These are phyloP conservation scores for Naganishia kalamii DNA, from an alignment of 768 basidiomycete genomes.

Conservation along the genomic window DNA sequence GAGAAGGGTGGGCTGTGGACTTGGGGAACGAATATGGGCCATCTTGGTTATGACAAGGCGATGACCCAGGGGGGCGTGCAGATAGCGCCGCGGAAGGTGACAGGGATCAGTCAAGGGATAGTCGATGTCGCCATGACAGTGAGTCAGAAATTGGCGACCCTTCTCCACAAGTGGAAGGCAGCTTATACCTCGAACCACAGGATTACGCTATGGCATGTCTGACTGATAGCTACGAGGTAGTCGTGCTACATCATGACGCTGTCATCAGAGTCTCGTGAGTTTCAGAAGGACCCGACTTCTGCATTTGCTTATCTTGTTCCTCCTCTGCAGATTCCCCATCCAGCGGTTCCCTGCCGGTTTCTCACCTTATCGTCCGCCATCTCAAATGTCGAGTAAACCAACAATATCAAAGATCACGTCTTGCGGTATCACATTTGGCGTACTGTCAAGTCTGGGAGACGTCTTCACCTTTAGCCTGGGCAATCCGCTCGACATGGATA, in stretches of 20 bases:
- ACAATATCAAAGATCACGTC: slow-evolving; percentile 71
- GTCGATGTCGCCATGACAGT: slow-evolving; percentile 63
- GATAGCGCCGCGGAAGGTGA: slow-evolving; percentile 69
- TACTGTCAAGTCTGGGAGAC: slow-evolving; percentile 79
- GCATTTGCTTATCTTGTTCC: neutral
- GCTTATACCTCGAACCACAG: neutral
- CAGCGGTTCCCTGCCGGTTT: slow-evolving; percentile 71
- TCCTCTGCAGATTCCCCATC: slow-evolving; percentile 61
- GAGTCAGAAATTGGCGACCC: neutral
- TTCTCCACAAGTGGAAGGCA: neutral
- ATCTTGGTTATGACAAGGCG: slow-evolving; percentile 79
- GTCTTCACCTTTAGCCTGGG: slow-evolving; percentile 69
- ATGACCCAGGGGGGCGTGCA: slow-evolving; percentile 61
- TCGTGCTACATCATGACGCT: slow-evolving; percentile 72
- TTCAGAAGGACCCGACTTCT: neutral
- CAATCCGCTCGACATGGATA: slow-evolving; percentile 43
- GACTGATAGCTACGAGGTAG: slow-evolving; percentile 67
- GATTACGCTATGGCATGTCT: slow-evolving; percentile 79
- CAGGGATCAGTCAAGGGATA: slow-evolving; percentile 66
- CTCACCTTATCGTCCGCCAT: slow-evolving; percentile 68
- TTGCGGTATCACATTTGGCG: slow-evolving; percentile 73
- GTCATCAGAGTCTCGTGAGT: slow-evolving; percentile 57
- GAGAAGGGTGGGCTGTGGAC: slow-evolving; percentile 46
- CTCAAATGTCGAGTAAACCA: slow-evolving; percentile 60
- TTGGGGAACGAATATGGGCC: slow-evolving; percentile 91